Conservation (phyloP, 2,329 filamentous ascomycete species). For the Aspergillus felis region DNA sequence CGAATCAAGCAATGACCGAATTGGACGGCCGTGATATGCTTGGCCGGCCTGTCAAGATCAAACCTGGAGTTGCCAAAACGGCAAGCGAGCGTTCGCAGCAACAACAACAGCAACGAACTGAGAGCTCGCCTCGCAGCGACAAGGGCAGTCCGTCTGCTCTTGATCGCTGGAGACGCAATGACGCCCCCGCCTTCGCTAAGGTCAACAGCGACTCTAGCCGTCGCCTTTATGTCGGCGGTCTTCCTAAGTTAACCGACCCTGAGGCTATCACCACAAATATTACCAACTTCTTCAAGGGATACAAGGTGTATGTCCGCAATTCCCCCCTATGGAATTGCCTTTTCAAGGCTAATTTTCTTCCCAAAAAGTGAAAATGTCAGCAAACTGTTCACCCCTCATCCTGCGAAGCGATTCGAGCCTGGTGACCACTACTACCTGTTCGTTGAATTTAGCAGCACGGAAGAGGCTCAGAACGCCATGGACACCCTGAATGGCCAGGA, state of each 20-base stretch:
- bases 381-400: slow-evolving; percentile 57
- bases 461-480: slow-evolving; percentile 54
- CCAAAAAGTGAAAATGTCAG: slow-evolving; percentile 41
- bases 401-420: slow-evolving; percentile 48
- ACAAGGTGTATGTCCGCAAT: slow-evolving; percentile 34
- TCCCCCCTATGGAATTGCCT: neutral
- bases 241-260: slow-evolving; percentile 43
- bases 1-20: slow-evolving; percentile 54
- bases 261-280: slow-evolving; percentile 41
- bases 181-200: slow-evolving; percentile 34
- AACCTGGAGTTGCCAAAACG: slow-evolving; percentile 59
- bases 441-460: slow-evolving; percentile 56
- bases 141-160: slow-evolving; percentile 25
- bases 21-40: slow-evolving; percentile 54
- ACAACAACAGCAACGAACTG: slow-evolving; percentile 7
- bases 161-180: slow-evolving; percentile 43
- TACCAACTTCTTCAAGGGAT: slow-evolving; percentile 42
- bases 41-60: slow-evolving; percentile 60
- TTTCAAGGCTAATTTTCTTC: slow-evolving; percentile 1
- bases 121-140: slow-evolving; percentile 18
- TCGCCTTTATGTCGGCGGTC: slow-evolving; percentile 47
- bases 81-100: slow-evolving; percentile 26
- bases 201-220: slow-evolving; percentile 35
- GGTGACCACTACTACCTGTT: slow-evolving; percentile 63
- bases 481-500: slow-evolving; percentile 39